Evolutionary conservation across 192 early-diverging fungal species (phyloP).

Genomic region (Cladochytrium replicatum): DNA sequence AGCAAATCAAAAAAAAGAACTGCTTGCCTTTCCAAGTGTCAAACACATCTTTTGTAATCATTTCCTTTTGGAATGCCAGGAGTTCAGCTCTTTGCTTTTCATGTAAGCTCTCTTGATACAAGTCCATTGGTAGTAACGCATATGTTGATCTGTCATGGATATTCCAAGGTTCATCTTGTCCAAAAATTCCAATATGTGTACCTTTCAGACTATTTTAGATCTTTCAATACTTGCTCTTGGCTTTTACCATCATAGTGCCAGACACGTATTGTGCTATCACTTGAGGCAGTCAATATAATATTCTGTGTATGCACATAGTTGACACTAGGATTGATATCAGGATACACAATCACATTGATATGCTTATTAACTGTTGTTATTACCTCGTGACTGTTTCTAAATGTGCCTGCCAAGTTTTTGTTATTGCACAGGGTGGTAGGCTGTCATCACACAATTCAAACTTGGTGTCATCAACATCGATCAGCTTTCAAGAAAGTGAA

Average conservation of each 20-base stretch:
- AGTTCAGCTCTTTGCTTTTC: slow-evolving; percentile 22
- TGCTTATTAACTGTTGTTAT: not conserved
- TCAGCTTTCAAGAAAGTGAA: not conserved
- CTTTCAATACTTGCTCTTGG: not conserved
- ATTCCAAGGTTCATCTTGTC: slow-evolving; percentile 39
- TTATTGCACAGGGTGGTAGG: slow-evolving; percentile 12
- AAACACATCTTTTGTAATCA: slow-evolving; percentile 12
- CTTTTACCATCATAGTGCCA: slow-evolving; percentile 27
- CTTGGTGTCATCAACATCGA: not conserved
- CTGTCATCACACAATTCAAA: slow-evolving; percentile 3
- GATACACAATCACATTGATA: not conserved
- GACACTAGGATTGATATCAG: slow-evolving; percentile 11
- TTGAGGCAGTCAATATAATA: slow-evolving; percentile 34
- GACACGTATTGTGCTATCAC: slow-evolving; percentile 37
- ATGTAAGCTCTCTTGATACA: no score
- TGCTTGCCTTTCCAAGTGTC: slow-evolving; percentile 1
- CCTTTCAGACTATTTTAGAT: slow-evolving; percentile 7
- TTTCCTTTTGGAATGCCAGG: slow-evolving; percentile 27
- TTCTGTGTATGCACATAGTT: slow-evolving; percentile 31
- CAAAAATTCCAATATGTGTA: slow-evolving; percentile 42
- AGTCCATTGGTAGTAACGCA: slow-evolving; percentile 24
- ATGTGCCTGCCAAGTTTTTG: slow-evolving; percentile 35
- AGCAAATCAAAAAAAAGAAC: not conserved
- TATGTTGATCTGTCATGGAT: slow-evolving; percentile 35
- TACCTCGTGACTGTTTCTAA: slow-evolving; percentile 34